Conservation (phyloP, 352 stramenopile genomes). For the Aphanomyces stellatus region DNA sequence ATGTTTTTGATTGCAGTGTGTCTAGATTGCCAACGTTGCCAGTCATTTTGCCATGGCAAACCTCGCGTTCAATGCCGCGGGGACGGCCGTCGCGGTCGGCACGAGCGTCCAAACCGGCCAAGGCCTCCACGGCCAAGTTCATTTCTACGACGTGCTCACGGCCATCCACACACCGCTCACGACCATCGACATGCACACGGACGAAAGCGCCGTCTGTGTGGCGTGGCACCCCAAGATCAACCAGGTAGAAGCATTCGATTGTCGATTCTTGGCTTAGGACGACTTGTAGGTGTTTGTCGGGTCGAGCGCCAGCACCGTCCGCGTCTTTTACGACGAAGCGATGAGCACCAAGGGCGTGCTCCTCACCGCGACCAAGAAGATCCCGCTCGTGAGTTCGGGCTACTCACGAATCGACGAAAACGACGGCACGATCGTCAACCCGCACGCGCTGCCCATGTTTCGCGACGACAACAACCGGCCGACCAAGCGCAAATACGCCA, state of each 20-base stretch:
- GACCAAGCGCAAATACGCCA: slow-evolving; percentile 68
- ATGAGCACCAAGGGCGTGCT: slow-evolving; percentile 74
- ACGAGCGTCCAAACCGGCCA: slow-evolving; percentile 67
- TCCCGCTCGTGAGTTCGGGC: slow-evolving; percentile 45
- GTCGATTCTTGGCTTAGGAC: not conserved
- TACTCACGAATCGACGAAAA: slow-evolving; percentile 51
- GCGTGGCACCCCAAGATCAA: slow-evolving; percentile 81
- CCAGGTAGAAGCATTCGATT: slow-evolving; percentile 25
- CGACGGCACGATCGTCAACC: slow-evolving; percentile 64
- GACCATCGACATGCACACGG: slow-evolving; percentile 55
- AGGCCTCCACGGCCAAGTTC: slow-evolving; percentile 36
- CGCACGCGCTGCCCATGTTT: slow-evolving; percentile 74
- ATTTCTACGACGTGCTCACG: slow-evolving; percentile 74
- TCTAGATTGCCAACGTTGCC: slow-evolving; percentile 26
- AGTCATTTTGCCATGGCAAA: slow-evolving; percentile 56
- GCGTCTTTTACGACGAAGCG: slow-evolving; percentile 58
- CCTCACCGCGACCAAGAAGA: slow-evolving; percentile 71
- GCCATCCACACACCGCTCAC: slow-evolving; percentile 43
- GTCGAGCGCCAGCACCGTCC: slow-evolving; percentile 46
- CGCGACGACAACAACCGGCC: slow-evolving; percentile 39
- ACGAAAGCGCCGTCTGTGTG: slow-evolving; percentile 76
- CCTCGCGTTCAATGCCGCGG: slow-evolving; percentile 64
- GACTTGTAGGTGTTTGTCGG: slow-evolving; percentile 45
- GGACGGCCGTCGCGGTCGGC: slow-evolving; percentile 55
- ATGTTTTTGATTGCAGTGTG: slow-evolving; percentile 27